Base-by-base conservation (phyloP, 1,284 basidiomycete species). In the Cutaneotrichosporon mucoides region DNA sequence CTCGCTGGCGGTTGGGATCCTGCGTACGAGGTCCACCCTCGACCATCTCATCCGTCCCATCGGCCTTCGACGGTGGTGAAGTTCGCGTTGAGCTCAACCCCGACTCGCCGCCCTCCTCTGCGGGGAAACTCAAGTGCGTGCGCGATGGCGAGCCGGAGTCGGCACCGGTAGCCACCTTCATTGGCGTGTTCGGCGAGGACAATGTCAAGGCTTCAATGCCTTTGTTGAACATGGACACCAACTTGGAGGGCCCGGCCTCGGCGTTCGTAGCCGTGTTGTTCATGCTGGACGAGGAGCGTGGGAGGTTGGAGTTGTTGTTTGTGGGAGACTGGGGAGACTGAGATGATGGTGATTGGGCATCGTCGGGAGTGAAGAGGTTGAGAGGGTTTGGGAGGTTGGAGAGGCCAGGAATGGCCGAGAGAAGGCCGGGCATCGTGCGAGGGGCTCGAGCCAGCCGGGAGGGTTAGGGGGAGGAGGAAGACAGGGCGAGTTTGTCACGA, bases 351-450 rank as follows among this genome's bases (percentile, higher is more conserved):
- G 46, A 48, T 48, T 48, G 46, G 13, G 46, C 33, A 48, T 41
- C 56, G 55, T 66, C 61, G 13, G 58, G 56, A n/a, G 54, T 49
- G 57, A 73, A 68, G 48, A 71, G 50, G 57, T 67, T 68, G 53
- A 70, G 61, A 4, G 68, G 69, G 56, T 72, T 73, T 16, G 71
- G 64, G 16, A 62, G 57, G 52, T 51, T 67, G 13, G 67, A 63
- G 11, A 56, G 48, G 38, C 37, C 50, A 36, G 56, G 56, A 38
- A 54, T 50, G 47, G 40, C 46, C 24, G 47, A 54, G 40, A 59
- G 52, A 33, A 54, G 38, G 45, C 36, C 33, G 10, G 45, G 45
- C 56, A 50, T 46, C 36, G 45, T 53, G 50, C 41, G 15, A 50
- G 38, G 10, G 41, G 47, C 52, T 36, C 53, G 44, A 38, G 43